phyloP scores from a whole-genome alignment of 2,329 filamentous ascomycete species.

The Phaeomoniella chlamydospora region DNA sequence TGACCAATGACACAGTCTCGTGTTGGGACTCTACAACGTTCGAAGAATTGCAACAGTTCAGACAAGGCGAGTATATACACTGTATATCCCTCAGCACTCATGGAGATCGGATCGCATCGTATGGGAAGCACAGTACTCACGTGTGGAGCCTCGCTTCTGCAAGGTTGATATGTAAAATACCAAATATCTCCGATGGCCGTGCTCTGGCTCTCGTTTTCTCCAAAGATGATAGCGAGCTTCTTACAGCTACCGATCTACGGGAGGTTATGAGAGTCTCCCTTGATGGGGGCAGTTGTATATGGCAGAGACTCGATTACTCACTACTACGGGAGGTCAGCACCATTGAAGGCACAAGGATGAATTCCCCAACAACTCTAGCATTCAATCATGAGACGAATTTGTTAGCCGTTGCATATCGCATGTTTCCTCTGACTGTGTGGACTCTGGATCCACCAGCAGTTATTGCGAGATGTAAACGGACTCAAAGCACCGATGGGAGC shows the following conservation, averaged over 20 bases:
- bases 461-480: background rate
- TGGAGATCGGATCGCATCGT: background rate
- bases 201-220: background rate
- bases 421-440: background rate
- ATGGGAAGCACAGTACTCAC: background rate
- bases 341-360: too few relatives aligned
- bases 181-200: too few relatives aligned
- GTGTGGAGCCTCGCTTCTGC: too few relatives aligned
- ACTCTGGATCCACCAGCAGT: background rate
- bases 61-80: slow-evolving; percentile 1
- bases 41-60: slow-evolving; percentile 3
- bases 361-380: background rate
- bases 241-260: background rate
- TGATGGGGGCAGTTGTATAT: background rate
- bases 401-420: background rate
- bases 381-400: background rate
- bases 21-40: slow-evolving; percentile 6
- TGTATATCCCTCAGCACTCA: background rate
- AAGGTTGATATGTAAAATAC: too few relatives aligned
- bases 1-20: slow-evolving; percentile 1
- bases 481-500: too few relatives aligned
- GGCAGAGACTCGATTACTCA: background rate
- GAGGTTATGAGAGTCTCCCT: background rate
- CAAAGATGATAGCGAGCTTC: background rate
- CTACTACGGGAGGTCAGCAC: background rate